Evolutionary conservation across 768 basidiomycete species (phyloP).

Genomic region (Lactarius vividus): DNA sequence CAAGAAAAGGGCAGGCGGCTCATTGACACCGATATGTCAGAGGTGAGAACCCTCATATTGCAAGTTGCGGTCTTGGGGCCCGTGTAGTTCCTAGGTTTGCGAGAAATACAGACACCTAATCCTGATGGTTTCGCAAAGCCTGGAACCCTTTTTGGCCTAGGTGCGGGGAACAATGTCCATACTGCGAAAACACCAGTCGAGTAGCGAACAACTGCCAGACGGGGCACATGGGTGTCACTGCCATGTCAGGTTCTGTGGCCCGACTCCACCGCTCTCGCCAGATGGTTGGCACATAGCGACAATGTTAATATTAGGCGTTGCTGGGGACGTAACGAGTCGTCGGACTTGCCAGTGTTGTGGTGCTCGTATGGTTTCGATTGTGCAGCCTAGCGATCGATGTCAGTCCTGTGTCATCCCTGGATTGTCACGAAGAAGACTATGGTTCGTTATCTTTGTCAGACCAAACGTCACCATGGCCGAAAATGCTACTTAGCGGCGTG

Average conservation of each 20-base stretch:
- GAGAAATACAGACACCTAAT: background rate
- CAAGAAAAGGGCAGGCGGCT: background rate
- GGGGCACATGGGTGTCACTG: too few relatives aligned
- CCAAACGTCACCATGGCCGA: background rate
- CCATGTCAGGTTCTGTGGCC: background rate
- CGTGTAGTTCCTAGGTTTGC: background rate
- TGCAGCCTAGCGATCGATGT: background rate
- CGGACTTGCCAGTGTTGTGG: too few relatives aligned
- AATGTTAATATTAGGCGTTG: background rate
- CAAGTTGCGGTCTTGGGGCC: background rate
- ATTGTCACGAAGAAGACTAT: background rate
- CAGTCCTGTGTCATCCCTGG: background rate
- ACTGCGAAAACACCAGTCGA: background rate
- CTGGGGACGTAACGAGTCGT: too few relatives aligned
- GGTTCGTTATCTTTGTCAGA: background rate
- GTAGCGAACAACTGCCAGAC: background rate
- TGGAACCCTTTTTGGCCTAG: background rate
- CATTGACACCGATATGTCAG: background rate
- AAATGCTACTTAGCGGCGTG: background rate
- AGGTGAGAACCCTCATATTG: background rate
- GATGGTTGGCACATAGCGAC: too few relatives aligned
- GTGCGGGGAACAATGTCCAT: background rate
- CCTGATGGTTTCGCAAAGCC: background rate
- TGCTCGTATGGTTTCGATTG: too few relatives aligned
- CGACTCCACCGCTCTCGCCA: background rate